Evolutionary conservation across 306 rosid species (phyloP).

Genomic region (Cicer chorassanicum): DNA sequence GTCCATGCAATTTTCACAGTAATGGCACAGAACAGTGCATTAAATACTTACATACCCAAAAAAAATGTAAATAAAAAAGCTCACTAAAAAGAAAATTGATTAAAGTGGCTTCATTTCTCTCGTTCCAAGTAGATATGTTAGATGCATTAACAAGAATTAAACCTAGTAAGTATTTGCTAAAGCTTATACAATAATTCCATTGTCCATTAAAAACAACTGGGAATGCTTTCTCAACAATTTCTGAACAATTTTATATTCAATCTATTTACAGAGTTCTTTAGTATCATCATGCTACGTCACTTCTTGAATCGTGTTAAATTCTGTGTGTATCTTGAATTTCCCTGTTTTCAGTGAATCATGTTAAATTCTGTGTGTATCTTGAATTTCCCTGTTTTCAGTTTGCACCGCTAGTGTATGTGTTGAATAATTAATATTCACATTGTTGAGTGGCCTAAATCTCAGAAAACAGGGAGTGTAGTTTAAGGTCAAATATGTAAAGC

Average conservation of each 20-base stretch:
- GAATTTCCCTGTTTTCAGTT: slow-evolving; percentile 8
- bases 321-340: neutral
- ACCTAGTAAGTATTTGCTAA: slow-evolving; percentile 16
- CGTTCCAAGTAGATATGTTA: neutral
- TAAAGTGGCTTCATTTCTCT: neutral
- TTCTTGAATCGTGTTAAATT: slow-evolving; percentile 7
- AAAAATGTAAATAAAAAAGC: slow-evolving; percentile 23
- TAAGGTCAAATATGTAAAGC: neutral
- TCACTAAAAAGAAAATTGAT: neutral
- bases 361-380: neutral
- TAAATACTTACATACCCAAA: slow-evolving; percentile 22
- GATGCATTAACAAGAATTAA: slow-evolving; percentile 17
- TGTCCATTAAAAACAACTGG: slow-evolving; percentile 12
- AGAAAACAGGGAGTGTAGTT: neutral
- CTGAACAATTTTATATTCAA: slow-evolving; percentile 5
- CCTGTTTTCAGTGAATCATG: slow-evolving; percentile 18
- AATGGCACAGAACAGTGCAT: slow-evolving; percentile 13
- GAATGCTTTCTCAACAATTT: slow-evolving; percentile 1
- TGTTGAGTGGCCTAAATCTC: slow-evolving; percentile 10
- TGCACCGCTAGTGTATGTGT: neutral
- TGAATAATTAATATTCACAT: neutral
- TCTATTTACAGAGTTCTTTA: neutral
- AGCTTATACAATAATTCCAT: neutral
- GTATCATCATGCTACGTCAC: neutral
- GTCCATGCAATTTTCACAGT: slow-evolving; percentile 37